These are phyloP conservation scores for Isochrysis galbana DNA, from an alignment of 78 protist species.

Conservation along the genomic window DNA sequence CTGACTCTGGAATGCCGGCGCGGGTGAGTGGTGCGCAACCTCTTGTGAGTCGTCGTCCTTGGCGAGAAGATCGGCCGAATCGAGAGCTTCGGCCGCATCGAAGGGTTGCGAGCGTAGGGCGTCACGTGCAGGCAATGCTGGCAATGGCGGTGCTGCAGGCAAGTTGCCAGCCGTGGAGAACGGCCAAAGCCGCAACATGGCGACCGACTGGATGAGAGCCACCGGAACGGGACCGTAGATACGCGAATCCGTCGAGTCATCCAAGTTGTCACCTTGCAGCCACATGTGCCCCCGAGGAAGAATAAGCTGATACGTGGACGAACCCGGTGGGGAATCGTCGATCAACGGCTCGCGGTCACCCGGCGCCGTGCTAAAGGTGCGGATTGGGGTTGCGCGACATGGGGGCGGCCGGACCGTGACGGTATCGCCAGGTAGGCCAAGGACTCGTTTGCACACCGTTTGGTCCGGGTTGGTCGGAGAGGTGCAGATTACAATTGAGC, in stretches of 20 bases:
- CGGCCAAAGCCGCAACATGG: background rate
- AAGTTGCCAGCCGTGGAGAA: background rate
- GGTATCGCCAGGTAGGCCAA: conserved; percentile 34
- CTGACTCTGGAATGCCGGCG: too few relatives aligned
- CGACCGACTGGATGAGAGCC: background rate
- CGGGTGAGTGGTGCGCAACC: too few relatives aligned
- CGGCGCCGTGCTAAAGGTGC: background rate
- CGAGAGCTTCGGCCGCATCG: too few relatives aligned
- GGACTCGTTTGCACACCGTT: conserved; percentile 46
- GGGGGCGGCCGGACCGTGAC: background rate
- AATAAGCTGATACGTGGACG: background rate
- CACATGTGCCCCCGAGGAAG: conserved; percentile 72
- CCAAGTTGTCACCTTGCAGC: conserved; percentile 78
- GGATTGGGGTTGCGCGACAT: background rate
- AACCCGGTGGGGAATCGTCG: background rate
- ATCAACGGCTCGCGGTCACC: background rate
- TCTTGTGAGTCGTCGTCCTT: too few relatives aligned
- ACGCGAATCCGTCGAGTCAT: conserved; percentile 70
- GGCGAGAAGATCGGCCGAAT: too few relatives aligned
- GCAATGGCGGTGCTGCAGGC: too few relatives aligned
- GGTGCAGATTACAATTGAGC: conserved; percentile 29
- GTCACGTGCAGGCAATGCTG: too few relatives aligned
- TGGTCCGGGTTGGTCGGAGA: conserved; percentile 32
- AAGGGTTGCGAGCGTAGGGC: too few relatives aligned
- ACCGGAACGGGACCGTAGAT: conserved; percentile 63